Evolutionary conservation across 2,329 filamentous ascomycete species (phyloP).

Genomic region (Fusarium sp.): DNA sequence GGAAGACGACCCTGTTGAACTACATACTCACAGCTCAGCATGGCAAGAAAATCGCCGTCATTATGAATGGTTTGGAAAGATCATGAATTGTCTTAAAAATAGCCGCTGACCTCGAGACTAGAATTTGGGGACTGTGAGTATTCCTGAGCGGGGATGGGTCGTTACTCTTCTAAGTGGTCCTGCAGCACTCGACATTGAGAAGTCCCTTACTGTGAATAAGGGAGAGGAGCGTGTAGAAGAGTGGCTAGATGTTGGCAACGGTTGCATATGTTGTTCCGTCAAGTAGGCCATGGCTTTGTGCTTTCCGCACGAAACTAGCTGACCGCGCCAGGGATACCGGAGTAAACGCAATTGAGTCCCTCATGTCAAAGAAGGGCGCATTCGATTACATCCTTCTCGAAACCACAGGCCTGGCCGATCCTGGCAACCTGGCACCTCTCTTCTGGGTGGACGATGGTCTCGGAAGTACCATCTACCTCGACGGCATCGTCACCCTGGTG

Average conservation of each 20-base stretch:
- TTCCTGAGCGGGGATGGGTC: background rate
- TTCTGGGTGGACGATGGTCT: conserved; percentile 99
- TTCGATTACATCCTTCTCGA: conserved; percentile 99
- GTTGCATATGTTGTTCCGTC: conserved; percentile 97
- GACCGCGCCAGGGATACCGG: conserved; percentile 80
- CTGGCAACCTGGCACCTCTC: conserved; percentile 93
- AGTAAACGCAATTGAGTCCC: conserved; percentile 92
- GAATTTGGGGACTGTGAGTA: conserved; percentile 86
- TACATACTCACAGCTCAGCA: conserved; percentile 96
- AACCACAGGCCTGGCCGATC: conserved; percentile 95
- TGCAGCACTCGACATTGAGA: conserved; percentile 93
- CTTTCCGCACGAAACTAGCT: conserved; percentile 28
- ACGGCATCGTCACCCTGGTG: conserved; percentile 95
- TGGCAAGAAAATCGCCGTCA: conserved; percentile 98
- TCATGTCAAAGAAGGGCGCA: conserved; percentile 93
- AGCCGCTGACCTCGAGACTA: conserved; percentile 53
- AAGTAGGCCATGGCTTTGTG: conserved; percentile 70
- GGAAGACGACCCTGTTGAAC: conserved; percentile 95
- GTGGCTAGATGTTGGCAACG: conserved; percentile 97
- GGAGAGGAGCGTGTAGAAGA: conserved; percentile 88
- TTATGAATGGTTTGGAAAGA: conserved; percentile 80
- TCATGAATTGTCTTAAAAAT: conserved; percentile 3
- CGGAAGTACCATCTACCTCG: conserved; percentile 94
- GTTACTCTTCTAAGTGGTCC: conserved; percentile 24
- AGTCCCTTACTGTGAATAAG: conserved; percentile 91